A percentile compares a stretch with the other conserved stretches of the same genome.
Evolutionary conservation across 768 basidiomycete species (phyloP).

Genomic region (Psilocybe cyanescens): DNA sequence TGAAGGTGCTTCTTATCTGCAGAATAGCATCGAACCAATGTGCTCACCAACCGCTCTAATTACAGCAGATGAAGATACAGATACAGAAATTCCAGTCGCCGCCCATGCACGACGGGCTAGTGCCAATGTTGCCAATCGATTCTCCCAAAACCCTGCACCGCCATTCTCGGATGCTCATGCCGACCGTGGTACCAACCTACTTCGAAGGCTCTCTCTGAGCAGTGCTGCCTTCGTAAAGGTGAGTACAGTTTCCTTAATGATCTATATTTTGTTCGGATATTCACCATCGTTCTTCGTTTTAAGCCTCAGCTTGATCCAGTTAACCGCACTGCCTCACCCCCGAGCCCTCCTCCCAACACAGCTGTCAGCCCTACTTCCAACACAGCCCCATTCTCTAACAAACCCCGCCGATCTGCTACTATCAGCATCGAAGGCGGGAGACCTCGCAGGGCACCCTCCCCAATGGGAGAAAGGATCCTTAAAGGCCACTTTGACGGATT

Average conservation of each 20-base stretch:
- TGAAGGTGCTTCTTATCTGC: constrained; percentile 51
- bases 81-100: constrained; percentile 43
- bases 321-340: constrained; percentile 35
- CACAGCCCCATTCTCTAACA: constrained; percentile 32
- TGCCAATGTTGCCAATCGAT: constrained; percentile 54
- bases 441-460: constrained; percentile 74
- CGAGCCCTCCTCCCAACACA: constrained; percentile 55
- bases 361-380: constrained; percentile 45
- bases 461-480: constrained; percentile 90
- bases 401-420: constrained; percentile 64
- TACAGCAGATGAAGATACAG: constrained; percentile 40
- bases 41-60: constrained; percentile 10
- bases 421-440: constrained; percentile 47
- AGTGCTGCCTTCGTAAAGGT: constrained; percentile 60
- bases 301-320: constrained; percentile 33
- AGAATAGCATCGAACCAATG: neutral
- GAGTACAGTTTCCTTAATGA: constrained; percentile 26
- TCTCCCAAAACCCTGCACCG: constrained; percentile 46
- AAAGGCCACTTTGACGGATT: constrained; percentile 93
- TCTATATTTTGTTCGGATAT: constrained; percentile 5
- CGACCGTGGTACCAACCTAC: constrained; percentile 71
- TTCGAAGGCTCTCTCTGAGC: constrained; percentile 78
- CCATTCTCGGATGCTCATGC: constrained; percentile 50
- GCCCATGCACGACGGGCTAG: constrained; percentile 67
- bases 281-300: constrained; percentile 16